A percentile compares a stretch with the other conserved stretches of the same genome.
Evolutionary conservation across 202 grass and related monocot species (phyloP).

Genomic region (Elaeis oleifera): DNA sequence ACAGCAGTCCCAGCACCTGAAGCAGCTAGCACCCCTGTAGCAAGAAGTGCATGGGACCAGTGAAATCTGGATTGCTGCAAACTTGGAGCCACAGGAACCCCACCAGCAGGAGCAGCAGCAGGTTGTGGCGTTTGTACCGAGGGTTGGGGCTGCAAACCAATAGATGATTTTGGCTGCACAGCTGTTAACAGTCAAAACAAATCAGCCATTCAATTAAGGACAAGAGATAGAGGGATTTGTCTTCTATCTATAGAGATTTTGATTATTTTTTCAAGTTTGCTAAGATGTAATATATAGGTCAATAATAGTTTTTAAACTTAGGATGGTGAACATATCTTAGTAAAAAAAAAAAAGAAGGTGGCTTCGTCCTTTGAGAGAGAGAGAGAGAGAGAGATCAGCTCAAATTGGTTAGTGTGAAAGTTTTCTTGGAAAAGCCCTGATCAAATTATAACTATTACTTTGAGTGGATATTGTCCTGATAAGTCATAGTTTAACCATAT

Average conservation of each 20-base stretch:
- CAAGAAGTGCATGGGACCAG: slow-evolving; percentile 23
- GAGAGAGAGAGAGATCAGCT: no score
- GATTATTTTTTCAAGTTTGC: no score
- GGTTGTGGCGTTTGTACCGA: not conserved
- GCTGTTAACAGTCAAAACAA: slow-evolving; percentile 9
- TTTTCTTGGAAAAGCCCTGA: no score
- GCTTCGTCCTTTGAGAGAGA: not conserved
- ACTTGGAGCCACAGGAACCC: not conserved
- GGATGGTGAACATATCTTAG: not conserved
- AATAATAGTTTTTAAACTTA: no score
- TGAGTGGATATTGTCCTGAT: no score
- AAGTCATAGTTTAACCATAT: no score
- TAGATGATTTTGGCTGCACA: slow-evolving; percentile 1
- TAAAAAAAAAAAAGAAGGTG: not conserved
- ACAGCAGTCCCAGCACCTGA: slow-evolving; percentile 11
- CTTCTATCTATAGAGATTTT: not conserved
- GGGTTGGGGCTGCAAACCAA: slow-evolving; percentile 4
- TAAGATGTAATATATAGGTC: no score
- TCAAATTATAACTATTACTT: no score
- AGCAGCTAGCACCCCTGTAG: slow-evolving; percentile 11
- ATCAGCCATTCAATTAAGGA: not conserved
- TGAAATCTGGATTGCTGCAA: slow-evolving; percentile 3
- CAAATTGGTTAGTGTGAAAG: no score
- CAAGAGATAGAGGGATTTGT: not conserved
- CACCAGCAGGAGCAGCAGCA: not conserved